These are phyloP conservation scores for Dryas integrifolia DNA, from an alignment of 331 rosid genomes.

Conservation along the genomic window DNA sequence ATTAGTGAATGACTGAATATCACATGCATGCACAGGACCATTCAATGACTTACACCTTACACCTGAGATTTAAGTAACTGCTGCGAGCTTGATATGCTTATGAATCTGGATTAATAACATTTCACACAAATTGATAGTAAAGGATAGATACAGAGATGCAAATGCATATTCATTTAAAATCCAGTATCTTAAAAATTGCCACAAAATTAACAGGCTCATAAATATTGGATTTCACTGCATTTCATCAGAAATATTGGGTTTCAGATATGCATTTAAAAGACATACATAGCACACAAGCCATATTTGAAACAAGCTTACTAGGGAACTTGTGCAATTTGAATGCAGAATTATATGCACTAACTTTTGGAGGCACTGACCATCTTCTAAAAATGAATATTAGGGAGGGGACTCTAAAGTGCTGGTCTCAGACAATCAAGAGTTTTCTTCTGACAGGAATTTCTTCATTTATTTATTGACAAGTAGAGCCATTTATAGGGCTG, in stretches of 20 bases:
- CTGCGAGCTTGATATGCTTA: not conserved
- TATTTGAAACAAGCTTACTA: not conserved
- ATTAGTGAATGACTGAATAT: slow-evolving; percentile 2
- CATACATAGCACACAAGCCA: not conserved
- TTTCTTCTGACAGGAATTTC: not conserved
- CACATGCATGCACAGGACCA: slow-evolving; percentile 5
- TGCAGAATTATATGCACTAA: not conserved
- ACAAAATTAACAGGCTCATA: not conserved
- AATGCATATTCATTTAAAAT: not conserved
- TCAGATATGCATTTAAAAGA: slow-evolving; percentile 1
- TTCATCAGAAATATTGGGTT: not conserved
- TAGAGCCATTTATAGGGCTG: not conserved
- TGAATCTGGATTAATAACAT: slow-evolving; percentile 6
- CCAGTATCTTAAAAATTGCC: not conserved
- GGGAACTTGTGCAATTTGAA: not conserved
- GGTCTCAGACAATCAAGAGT: not conserved
- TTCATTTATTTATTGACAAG: not conserved
- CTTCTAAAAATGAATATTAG: not conserved
- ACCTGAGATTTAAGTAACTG: not conserved
- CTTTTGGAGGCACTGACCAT: not conserved
- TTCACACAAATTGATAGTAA: not conserved
- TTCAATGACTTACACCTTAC: not conserved
- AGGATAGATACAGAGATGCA: not conserved
- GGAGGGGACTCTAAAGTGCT: not conserved
- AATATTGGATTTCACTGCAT: not conserved